Conservation (phyloP, 1,284 basidiomycete species). For the Microbotryum saponariae region DNA sequence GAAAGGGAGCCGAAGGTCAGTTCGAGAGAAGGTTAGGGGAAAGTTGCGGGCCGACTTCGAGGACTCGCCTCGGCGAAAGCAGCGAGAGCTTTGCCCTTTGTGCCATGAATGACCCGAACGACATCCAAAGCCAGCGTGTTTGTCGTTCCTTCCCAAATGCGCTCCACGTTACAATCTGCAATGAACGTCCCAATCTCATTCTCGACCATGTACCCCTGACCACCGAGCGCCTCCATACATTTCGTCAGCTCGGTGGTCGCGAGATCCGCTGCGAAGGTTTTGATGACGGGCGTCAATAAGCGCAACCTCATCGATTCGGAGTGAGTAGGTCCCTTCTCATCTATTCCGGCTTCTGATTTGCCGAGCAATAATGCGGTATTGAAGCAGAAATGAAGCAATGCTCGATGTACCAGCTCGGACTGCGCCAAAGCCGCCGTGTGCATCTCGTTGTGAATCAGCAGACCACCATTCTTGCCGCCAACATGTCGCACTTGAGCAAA, state of each 20-base stretch:
- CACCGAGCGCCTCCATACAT: constrained; percentile 65
- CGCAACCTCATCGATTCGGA: constrained; percentile 54
- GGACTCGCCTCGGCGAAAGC: constrained; percentile 43
- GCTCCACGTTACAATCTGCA: constrained; percentile 62
- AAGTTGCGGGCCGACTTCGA: background rate
- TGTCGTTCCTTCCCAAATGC: constrained; percentile 62
- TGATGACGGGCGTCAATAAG: constrained; percentile 61
- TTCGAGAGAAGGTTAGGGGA: too few relatives aligned
- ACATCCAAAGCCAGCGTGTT: constrained; percentile 63
- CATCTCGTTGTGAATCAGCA: constrained; percentile 44
- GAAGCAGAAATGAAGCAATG: constrained; percentile 56
- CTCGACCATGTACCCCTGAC: constrained; percentile 64
- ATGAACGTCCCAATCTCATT: constrained; percentile 51
- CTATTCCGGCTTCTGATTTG: constrained; percentile 51
- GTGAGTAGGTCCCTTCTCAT: constrained; percentile 40
- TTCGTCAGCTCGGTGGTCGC: constrained; percentile 59
- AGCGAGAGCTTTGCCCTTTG: constrained; percentile 41
- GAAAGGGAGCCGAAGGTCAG: background rate
- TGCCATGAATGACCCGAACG: constrained; percentile 47
- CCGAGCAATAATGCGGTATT: constrained; percentile 54
- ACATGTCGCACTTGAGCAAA: constrained; percentile 56
- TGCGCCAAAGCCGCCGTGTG: constrained; percentile 56
- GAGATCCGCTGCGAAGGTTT: constrained; percentile 63
- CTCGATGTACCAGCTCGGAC: constrained; percentile 56
- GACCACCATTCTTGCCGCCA: constrained; percentile 43